phyloP scores from a whole-genome alignment of 1,284 basidiomycete genomes.

The Vanrija sp. region DNA sequence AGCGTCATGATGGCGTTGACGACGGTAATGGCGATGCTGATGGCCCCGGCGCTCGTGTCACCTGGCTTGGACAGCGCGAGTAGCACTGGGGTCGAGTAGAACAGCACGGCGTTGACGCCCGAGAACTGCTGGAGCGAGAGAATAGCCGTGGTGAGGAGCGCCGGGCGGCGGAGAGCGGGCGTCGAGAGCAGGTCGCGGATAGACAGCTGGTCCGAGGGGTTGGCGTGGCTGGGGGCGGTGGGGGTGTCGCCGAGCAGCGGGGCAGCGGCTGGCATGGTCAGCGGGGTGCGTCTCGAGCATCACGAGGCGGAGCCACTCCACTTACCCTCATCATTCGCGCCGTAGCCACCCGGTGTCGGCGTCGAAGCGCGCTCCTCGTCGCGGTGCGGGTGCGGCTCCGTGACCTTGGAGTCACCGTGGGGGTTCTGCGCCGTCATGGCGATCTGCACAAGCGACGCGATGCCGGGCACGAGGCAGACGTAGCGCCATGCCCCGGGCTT shows the following conservation, averaged over 20 bases:
- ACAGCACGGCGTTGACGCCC: constrained; percentile 76
- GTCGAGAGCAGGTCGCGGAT: constrained; percentile 50
- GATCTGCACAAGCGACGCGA: constrained; percentile 60
- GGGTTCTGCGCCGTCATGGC: constrained; percentile 31
- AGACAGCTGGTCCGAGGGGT: constrained; percentile 48
- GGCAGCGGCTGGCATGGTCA: constrained; percentile 19
- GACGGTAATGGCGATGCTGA: constrained; percentile 53
- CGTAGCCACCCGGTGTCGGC: not conserved
- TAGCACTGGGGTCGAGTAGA: constrained; percentile 84
- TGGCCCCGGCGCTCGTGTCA: constrained; percentile 53
- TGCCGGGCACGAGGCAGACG: constrained; percentile 65
- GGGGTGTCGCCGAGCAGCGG: constrained; percentile 19
- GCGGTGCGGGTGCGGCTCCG: not conserved
- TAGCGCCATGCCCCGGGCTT: constrained; percentile 60
- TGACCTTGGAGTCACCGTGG: not conserved
- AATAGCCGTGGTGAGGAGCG: constrained; percentile 65
- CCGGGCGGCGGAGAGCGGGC: constrained; percentile 60
- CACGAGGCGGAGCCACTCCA: no score
- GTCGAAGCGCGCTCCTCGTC: not conserved
- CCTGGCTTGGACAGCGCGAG: constrained; percentile 46
- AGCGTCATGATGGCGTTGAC: constrained; percentile 77
- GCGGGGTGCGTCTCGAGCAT: not conserved
- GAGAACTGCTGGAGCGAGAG: constrained; percentile 77
- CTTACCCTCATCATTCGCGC: not conserved
- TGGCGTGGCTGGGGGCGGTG: not conserved